A percentile compares a stretch with the other conserved stretches of the same genome.
These are phyloP conservation scores for Nothophoma quercina DNA, from an alignment of 2,329 filamentous ascomycete genomes.

Conservation along the genomic window DNA sequence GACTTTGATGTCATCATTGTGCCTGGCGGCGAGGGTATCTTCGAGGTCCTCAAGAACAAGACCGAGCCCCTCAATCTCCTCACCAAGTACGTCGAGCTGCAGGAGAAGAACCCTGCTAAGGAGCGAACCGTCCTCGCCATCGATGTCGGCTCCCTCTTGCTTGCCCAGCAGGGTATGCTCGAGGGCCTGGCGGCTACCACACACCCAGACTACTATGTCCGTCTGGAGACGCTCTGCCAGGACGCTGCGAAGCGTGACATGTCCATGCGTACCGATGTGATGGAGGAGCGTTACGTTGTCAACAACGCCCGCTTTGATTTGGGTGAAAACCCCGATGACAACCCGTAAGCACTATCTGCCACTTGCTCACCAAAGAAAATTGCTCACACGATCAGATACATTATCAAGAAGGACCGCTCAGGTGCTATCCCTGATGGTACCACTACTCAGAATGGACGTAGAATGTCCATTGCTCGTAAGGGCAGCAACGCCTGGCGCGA, in stretches of 20 bases:
- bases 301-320: constrained; percentile 91
- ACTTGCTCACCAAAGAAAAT: neutral
- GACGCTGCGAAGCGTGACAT: constrained; percentile 73
- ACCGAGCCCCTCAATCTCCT: constrained; percentile 70
- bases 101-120: constrained; percentile 78
- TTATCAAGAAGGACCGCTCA: constrained; percentile 67
- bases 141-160: constrained; percentile 80
- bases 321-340: constrained; percentile 78
- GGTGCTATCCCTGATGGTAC: constrained; percentile 64
- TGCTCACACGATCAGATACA: constrained; percentile 72
- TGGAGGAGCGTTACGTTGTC: constrained; percentile 86
- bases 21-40: constrained; percentile 71
- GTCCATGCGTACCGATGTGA: constrained; percentile 80
- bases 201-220: constrained; percentile 80
- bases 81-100: constrained; percentile 77
- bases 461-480: constrained; percentile 67
- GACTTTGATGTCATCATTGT: constrained; percentile 84
- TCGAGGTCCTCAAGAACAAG: constrained; percentile 71
- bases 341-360: constrained; percentile 49
- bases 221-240: constrained; percentile 82
- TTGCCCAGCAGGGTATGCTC: constrained; percentile 78
- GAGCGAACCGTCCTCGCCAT: constrained; percentile 84
- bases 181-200: constrained; percentile 82
- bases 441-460: constrained; percentile 46
- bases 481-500: constrained; percentile 83